phyloP scores from a whole-genome alignment of 2,329 filamentous ascomycete genomes.

The Trichophaea hybrida region DNA sequence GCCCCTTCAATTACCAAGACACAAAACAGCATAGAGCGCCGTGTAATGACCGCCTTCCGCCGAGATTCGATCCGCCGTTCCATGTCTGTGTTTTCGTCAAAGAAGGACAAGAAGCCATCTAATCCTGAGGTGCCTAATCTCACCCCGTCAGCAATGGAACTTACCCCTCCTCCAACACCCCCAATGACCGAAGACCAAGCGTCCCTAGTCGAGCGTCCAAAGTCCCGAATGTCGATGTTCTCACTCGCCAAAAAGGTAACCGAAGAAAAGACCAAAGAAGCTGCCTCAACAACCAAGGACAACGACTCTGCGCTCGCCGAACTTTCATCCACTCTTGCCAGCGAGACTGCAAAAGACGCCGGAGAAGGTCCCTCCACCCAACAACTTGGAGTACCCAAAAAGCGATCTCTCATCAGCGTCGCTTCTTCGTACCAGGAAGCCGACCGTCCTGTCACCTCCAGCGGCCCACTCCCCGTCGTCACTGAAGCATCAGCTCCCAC shows the following conservation, averaged over 20 bases:
- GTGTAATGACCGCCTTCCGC: neutral
- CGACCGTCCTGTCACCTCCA: neutral
- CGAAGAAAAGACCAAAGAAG: neutral
- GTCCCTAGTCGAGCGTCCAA: neutral
- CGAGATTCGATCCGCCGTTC: neutral
- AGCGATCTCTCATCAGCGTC: neutral
- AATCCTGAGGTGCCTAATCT: neutral
- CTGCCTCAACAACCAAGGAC: neutral
- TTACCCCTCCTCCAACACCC: slow-evolving; percentile 2
- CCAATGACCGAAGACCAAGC: neutral
- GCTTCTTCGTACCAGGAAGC: neutral
- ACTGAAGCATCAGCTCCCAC: neutral
- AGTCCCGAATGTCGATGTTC: neutral
- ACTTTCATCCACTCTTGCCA: neutral
- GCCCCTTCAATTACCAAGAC: neutral
- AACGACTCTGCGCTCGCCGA: neutral
- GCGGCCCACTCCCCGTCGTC: neutral
- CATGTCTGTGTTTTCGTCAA: neutral
- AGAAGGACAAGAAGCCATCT: neutral
- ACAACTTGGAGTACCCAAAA: neutral
- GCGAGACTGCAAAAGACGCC: neutral
- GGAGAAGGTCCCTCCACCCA: neutral
- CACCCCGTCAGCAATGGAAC: neutral
- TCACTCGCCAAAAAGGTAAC: neutral
- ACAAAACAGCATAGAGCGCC: neutral